Evolutionary conservation across 106 monocot species (phyloP).

Genomic region (Apostasia shenzhenica): DNA sequence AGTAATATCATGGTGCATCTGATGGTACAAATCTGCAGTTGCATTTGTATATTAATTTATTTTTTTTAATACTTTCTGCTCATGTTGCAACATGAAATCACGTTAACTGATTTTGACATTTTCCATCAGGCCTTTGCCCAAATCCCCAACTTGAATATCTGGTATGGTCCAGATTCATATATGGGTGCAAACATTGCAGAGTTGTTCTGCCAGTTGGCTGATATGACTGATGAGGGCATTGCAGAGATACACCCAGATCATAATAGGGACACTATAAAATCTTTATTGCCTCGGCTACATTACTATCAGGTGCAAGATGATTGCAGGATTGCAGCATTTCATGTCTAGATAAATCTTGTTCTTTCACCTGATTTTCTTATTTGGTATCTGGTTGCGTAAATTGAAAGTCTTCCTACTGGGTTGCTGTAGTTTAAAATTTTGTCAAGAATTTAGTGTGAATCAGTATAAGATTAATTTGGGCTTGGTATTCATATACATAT

Average conservation of each 20-base stretch:
- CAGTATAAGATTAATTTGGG: too few relatives aligned
- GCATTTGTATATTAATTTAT: not conserved
- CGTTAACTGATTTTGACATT: not conserved
- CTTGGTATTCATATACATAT: too few relatives aligned
- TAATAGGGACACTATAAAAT: conserved; percentile 64
- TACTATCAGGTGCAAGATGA: conserved; percentile 66
- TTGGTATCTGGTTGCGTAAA: too few relatives aligned
- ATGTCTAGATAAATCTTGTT: not conserved
- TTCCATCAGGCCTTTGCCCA: conserved; percentile 84
- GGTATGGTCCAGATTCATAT: conserved; percentile 97
- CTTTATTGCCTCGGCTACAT: conserved; percentile 53
- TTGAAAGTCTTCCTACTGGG: too few relatives aligned
- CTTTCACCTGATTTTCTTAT: not conserved
- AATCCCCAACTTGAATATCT: conserved; percentile 74
- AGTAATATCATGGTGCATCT: not conserved
- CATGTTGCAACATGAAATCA: not conserved
- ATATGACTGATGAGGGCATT: conserved; percentile 82
- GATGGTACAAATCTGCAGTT: not conserved
- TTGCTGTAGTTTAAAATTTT: too few relatives aligned
- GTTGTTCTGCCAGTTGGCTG: conserved; percentile 76
- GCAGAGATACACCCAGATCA: conserved; percentile 73
- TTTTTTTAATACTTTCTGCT: not conserved
- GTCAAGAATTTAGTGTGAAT: too few relatives aligned
- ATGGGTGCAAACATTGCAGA: conserved; percentile 98
- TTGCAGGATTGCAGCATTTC: not conserved